Percentiles rank a stretch among this genome's conserved stretches.
phyloP scores from a whole-genome alignment of 2,329 filamentous ascomycete species.

The Ceratocystis eucalypticola region DNA sequence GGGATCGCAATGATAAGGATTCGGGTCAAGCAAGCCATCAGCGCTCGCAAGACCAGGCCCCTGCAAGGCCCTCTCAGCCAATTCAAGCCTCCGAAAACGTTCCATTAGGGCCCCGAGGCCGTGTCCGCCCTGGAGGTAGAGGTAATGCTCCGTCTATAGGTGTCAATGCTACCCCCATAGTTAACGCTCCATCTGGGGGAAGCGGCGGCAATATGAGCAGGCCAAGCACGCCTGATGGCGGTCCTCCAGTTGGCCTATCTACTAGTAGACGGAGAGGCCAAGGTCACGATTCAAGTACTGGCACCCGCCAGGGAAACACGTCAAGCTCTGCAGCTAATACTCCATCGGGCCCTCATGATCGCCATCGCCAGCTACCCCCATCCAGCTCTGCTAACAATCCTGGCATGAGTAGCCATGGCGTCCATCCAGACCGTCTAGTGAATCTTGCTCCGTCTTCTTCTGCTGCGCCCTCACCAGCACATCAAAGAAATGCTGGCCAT shows the following conservation, averaged over 20 bases:
- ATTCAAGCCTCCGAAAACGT: not conserved
- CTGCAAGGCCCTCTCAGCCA: conserved; percentile 13
- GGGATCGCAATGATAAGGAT: conserved; percentile 10
- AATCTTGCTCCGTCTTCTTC: conserved; percentile 7
- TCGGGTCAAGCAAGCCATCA: conserved; percentile 38
- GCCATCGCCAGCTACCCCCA: conserved; percentile 11
- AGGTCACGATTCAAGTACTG: not conserved
- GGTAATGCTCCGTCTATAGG: not conserved
- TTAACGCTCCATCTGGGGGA: not conserved
- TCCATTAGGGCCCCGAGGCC: conserved; percentile 25
- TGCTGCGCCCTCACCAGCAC: not conserved
- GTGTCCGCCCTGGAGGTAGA: conserved; percentile 12
- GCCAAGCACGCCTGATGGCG: not conserved
- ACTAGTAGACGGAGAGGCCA: conserved; percentile 8
- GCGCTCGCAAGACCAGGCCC: conserved; percentile 33
- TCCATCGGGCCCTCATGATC: conserved; percentile 11
- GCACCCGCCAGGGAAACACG: conserved; percentile 2
- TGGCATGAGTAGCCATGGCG: not conserved
- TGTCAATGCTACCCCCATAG: not conserved
- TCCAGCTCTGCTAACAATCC: conserved; percentile 1
- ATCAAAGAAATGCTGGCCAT: conserved; percentile 4
- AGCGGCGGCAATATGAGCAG: not conserved
- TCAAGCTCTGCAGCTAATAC: not conserved
- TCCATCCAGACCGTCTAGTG: conserved; percentile 16
- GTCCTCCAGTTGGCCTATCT: conserved; percentile 12